Conservation (phyloP, 2,329 filamentous ascomycete species). For the Cladosporium sp. region DNA sequence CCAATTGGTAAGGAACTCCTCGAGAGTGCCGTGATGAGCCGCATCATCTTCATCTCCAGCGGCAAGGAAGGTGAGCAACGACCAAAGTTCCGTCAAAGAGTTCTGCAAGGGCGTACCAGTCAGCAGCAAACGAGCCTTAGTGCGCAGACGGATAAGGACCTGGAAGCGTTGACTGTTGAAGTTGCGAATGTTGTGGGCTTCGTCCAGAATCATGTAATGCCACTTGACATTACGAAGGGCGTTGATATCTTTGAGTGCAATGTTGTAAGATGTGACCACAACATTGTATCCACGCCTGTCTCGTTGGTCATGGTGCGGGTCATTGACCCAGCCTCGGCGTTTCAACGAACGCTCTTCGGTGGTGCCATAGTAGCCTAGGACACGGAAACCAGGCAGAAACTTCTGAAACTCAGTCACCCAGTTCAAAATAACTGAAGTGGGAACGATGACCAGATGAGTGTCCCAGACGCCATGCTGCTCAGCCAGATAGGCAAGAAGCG, state of each 20-base stretch:
- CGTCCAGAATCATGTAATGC: conserved; percentile 98
- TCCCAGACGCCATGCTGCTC: conserved; percentile 91
- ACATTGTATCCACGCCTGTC: conserved; percentile 99
- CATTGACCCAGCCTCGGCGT: conserved; percentile 86
- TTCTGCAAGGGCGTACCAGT: conserved; percentile 96
- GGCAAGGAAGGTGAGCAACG: conserved; percentile 91
- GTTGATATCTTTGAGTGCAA: conserved; percentile 88
- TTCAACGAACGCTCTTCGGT: conserved; percentile 89
- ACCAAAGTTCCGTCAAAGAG: conserved; percentile 95
- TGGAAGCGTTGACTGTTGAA: conserved; percentile 98
- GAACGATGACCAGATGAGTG: conserved; percentile 90
- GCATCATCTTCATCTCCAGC: conserved; percentile 78
- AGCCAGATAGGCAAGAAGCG: conserved; percentile 85
- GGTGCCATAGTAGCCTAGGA: conserved; percentile 92
- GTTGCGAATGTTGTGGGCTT: conserved; percentile 99
- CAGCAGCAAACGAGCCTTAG: conserved; percentile 75
- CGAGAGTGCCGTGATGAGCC: conserved; percentile 79
- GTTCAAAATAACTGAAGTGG: conserved; percentile 97
- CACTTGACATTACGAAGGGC: conserved; percentile 88
- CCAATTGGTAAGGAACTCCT: conserved; percentile 95
- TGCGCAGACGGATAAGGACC: conserved; percentile 88
- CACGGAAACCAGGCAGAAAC: conserved; percentile 96
- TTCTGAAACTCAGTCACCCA: conserved; percentile 99
- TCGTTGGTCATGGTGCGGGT: conserved; percentile 56
- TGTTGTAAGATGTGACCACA: conserved; percentile 94